Evolutionary conservation across 176 grass and related monocot genomes (phyloP), one percentile per base, ranked within the genome.

Genomic region (Aegilops sharonensis): DNA sequence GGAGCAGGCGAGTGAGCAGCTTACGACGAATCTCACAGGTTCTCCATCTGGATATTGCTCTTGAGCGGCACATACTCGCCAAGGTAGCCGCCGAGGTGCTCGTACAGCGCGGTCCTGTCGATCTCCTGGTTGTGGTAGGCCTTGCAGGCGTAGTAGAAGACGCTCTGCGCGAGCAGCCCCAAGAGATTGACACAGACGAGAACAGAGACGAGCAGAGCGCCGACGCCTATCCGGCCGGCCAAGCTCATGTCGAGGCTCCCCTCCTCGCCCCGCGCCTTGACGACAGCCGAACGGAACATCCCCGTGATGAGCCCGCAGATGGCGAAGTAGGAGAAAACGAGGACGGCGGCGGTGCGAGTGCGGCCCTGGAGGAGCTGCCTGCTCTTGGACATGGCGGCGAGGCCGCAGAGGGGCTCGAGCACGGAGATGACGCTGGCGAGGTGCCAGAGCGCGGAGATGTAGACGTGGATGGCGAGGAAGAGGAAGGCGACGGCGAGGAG

Each of bases 131-230:
- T 91, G 85, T 98, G 97, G 89, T 83, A 98, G 79, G 93, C 91
- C 90, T 98, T 98, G 87, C 97, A 98, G 24, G 93, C 92, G 27
- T 98, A 95, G 86, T 98, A 98, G 92, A 98, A 95, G 17, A 98
- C 90, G 76, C 97, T 98, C 81, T 98, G 94, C 68, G 88, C 89
- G 11, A 98, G 93, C 64, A 98, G 60, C 0, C 94, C 97, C n/a
- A 98, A 37, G 11, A 98, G 43, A 69, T 95, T 95, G 50, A 92
- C 88, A 7, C 90, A 79, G 32, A 95, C 97, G 9, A 98, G 97
- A 7, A 94, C 82, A n/a, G 83, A 91, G 0, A 98, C 90, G 30
- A 98, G 90, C 2, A 91, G 84, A 9, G 88, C 87, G 24, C 97
- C 94, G 3, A 94, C 82, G 11, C 92, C 79, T 31, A 96, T 72